Conservation (phyloP, 1,284 basidiomycete species). For the Heimioporus punctisporus region DNA sequence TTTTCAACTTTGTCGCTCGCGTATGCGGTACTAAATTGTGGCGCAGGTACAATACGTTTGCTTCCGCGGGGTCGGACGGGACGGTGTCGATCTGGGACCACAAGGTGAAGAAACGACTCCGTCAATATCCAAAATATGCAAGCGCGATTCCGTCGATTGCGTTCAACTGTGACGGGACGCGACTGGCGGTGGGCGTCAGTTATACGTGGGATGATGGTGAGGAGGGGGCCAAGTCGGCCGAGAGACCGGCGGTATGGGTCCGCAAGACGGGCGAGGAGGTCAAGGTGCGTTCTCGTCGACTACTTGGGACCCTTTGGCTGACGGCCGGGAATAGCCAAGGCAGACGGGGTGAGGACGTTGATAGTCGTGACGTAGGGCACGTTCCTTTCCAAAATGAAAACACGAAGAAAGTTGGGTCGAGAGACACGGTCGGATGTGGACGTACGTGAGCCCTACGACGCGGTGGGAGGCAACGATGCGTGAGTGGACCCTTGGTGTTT, state of each 20-base stretch:
- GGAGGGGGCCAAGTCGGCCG: conserved; percentile 55
- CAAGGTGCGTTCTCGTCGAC: conserved; percentile 39
- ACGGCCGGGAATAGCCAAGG: not conserved
- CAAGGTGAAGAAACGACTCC: conserved; percentile 93
- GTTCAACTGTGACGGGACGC: conserved; percentile 84
- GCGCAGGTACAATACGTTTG: conserved; percentile 89
- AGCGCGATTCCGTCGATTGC: conserved; percentile 73
- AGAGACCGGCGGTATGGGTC: conserved; percentile 48
- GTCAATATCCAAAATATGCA: conserved; percentile 84
- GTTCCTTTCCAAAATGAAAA: no score
- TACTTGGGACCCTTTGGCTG: not conserved
- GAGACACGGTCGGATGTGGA: no score
- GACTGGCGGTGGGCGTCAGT: conserved; percentile 81
- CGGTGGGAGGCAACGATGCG: no score
- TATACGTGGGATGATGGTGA: conserved; percentile 91
- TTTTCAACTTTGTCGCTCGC: not conserved
- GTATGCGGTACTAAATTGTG: no score
- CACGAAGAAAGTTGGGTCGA: no score
- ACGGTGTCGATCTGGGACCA: conserved; percentile 97
- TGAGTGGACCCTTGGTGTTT: no score
- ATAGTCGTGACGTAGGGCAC: no score
- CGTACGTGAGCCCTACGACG: no score
- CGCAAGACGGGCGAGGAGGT: conserved; percentile 61
- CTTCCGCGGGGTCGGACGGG: conserved; percentile 91
- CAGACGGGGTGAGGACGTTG: conserved; percentile 1